Conservation (phyloP, 768 basidiomycete genomes). For the Phaeotremella skinneri region DNA sequence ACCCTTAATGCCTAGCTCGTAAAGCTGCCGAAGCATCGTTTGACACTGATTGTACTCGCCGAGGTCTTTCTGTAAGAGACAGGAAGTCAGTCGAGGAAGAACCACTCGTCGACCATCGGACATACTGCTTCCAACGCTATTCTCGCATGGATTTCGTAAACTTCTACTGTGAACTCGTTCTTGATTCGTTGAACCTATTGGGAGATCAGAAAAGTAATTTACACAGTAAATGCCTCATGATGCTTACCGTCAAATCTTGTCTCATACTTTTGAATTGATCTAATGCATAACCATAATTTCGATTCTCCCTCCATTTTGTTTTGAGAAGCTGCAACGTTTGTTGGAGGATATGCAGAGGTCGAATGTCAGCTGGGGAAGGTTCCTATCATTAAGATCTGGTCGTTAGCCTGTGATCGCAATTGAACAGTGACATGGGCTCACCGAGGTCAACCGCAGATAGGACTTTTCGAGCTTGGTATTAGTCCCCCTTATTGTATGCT, state of each 20-base stretch:
- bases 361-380: constrained; percentile 89
- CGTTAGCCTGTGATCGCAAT: constrained; percentile 24
- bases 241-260: constrained; percentile 91
- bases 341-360: constrained; percentile 78
- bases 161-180: constrained; percentile 94
- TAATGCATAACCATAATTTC: constrained; percentile 74
- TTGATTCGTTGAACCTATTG: constrained; percentile 94
- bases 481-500: constrained; percentile 89
- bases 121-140: constrained; percentile 89
- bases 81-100: constrained; percentile 6
- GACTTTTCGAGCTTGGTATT: constrained; percentile 89
- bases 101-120: constrained; percentile 17
- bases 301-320: constrained; percentile 76
- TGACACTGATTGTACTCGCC: constrained; percentile 99
- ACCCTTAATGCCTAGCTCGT: constrained; percentile 88
- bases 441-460: constrained; percentile 88
- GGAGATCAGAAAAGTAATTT: background rate
- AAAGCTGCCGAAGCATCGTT: constrained; percentile 79
- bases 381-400: constrained; percentile 58
- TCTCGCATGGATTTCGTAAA: constrained; percentile 96
- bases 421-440: constrained; percentile 45
- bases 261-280: constrained; percentile 97
- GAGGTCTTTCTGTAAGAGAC: constrained; percentile 72
- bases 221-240: background rate
- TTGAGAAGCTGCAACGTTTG: constrained; percentile 84